Percentiles rank a stretch among this genome's conserved stretches.
phyloP scores from a whole-genome alignment of 108 stramenopile species.

The Stephanodiscus minutulus region DNA sequence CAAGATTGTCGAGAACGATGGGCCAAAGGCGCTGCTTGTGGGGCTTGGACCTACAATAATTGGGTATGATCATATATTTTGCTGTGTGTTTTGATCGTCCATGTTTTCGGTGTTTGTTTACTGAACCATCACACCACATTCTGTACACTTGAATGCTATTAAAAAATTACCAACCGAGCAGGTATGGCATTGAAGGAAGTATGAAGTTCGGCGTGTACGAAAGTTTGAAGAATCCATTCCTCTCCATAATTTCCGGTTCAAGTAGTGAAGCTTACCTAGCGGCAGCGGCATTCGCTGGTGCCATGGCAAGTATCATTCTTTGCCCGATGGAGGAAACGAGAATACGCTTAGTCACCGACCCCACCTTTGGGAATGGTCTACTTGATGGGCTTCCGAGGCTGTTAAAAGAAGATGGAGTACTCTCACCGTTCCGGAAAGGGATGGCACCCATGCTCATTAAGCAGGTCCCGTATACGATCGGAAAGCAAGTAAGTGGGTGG shows the following conservation, averaged over 20 bases:
- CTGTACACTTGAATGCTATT: too few relatives aligned
- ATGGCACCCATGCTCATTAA: slow-evolving; percentile 75
- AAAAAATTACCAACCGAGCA: too few relatives aligned
- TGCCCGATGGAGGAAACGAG: slow-evolving; percentile 65
- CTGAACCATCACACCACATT: too few relatives aligned
- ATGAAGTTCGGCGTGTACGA: slow-evolving; percentile 77
- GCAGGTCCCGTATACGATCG: slow-evolving; percentile 92
- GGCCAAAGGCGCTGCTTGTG: slow-evolving; percentile 56
- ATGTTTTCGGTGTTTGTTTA: too few relatives aligned
- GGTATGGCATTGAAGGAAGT: slow-evolving; percentile 64
- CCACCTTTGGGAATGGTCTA: slow-evolving; percentile 37
- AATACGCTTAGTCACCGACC: slow-evolving; percentile 64
- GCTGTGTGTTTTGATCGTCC: too few relatives aligned
- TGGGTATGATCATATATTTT: too few relatives aligned
- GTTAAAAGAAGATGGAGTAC: slow-evolving; percentile 30
- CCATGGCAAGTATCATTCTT: slow-evolving; percentile 52
- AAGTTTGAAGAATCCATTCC: slow-evolving; percentile 51
- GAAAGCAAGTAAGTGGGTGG: slow-evolving; percentile 65
- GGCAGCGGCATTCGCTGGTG: slow-evolving; percentile 60
- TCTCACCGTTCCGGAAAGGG: slow-evolving; percentile 33
- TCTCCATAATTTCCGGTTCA: slow-evolving; percentile 14
- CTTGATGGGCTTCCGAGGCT: slow-evolving; percentile 31
- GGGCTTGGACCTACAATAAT: slow-evolving; percentile 88
- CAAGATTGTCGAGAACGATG: slow-evolving; percentile 70
- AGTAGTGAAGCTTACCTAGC: slow-evolving; percentile 26